Percentiles rank a stretch among this genome's conserved stretches.
Evolutionary conservation across 1,139 yeast genomes (phyloP).

Genomic region (Geotrichum reessii): DNA sequence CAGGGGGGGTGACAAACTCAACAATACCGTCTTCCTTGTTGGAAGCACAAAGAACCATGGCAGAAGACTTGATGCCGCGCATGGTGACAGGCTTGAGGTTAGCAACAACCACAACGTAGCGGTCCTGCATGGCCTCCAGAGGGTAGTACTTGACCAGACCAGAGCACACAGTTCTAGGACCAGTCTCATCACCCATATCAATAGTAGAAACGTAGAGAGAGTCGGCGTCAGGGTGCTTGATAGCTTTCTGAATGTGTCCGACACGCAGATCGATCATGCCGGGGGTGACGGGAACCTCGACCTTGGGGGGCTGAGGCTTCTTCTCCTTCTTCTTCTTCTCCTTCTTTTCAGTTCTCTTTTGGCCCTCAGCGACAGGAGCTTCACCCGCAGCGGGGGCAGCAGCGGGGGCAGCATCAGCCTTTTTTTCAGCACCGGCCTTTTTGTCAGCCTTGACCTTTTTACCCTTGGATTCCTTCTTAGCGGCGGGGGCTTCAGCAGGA

Average conservation of each 20-base stretch:
- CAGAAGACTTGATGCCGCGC: constrained; percentile 92
- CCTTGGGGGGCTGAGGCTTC: constrained; percentile 43
- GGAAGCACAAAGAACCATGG: constrained; percentile 96
- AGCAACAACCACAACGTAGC: constrained; percentile 76
- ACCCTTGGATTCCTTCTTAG: constrained; percentile 32
- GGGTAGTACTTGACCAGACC: constrained; percentile 80
- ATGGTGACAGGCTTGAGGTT: constrained; percentile 86
- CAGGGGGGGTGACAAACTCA: constrained; percentile 93
- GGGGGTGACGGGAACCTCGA: constrained; percentile 65
- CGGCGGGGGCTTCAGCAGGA: constrained; percentile 24
- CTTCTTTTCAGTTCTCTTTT: constrained; percentile 36
- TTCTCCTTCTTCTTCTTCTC: constrained; percentile 57
- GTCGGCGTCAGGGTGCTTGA: constrained; percentile 97
- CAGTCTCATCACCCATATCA: constrained; percentile 88
- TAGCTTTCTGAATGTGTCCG: constrained; percentile 93
- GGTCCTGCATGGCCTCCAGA: constrained; percentile 75
- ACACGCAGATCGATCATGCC: constrained; percentile 87
- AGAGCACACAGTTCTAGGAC: constrained; percentile 98
- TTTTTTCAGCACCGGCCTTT: constrained; percentile 29
- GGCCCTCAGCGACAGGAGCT: constrained; percentile 31
- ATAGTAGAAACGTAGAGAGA: constrained; percentile 92
- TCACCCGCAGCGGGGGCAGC: constrained; percentile 20
- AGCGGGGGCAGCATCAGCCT: constrained; percentile 9
- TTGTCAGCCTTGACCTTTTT: constrained; percentile 41
- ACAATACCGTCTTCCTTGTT: constrained; percentile 45